Base-by-base conservation (phyloP, 352 stramenopile genomes). In the Phytophthora aleatoria region DNA sequence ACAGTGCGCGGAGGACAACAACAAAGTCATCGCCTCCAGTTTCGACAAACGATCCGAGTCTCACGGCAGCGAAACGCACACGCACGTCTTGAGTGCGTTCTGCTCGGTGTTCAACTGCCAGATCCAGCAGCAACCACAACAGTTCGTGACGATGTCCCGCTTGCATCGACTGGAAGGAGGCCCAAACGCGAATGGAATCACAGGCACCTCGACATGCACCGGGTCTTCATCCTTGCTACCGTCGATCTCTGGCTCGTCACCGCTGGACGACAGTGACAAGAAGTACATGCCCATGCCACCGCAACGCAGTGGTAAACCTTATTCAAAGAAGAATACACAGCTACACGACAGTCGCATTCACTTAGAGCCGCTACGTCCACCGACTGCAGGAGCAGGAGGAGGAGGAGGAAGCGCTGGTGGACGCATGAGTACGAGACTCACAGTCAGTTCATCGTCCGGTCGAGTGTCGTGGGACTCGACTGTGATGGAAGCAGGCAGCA, bases 281-380 rank as follows among this genome's bases (percentile, higher is more conserved):
- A 64, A 64, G 9, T 81, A 81, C 43, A 80, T 81, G 35, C 81
- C 81, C 4, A 80, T 81, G 41, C 81, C 81, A 31, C 81, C 81
- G 20, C 79, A 90, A 36, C 79, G 78, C 26, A 51, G 27, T 13
- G 57, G 69, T 9, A 84, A 85, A 16, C 64, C 62, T 13, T 66
- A 88, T 48, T 67, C 57, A 27, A 89, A 90, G 70, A 89, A 88
- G 49, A 74, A 79, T 38, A 69, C 69, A 15, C 71, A 77, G 26
- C 62, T 71, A 15, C 81, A 69, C 36, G 75, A 88, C 49, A 85
- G 73, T 31, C 81, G 81, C 33, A 83, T 90, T 47, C 81, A 89
- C 44, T 61, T 90, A 15, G 81, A 90, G 51, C 81, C 81, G 7
- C 69, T 90, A 31, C 79, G 77, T 3, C 78, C 81, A 2, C 69